Evolutionary conservation across 768 basidiomycete species (phyloP).

Genomic region (Pisolithus marmoratus): DNA sequence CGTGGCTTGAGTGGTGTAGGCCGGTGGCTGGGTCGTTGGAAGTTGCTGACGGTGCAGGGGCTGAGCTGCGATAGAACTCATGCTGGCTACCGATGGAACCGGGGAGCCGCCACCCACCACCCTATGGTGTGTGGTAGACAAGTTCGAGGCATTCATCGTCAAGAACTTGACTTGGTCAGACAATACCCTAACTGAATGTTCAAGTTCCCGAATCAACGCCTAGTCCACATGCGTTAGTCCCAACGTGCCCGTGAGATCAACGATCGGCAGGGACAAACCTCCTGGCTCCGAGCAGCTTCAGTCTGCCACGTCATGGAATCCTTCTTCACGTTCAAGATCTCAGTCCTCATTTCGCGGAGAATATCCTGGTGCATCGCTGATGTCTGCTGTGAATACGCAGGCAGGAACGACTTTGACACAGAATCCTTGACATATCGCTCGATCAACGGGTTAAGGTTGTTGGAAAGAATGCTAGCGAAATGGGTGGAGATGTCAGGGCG

Average conservation of each 20-base stretch:
- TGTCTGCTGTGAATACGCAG: constrained; percentile 71
- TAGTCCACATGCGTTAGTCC: constrained; percentile 41
- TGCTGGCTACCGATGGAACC: constrained; percentile 16
- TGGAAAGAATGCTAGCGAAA: constrained; percentile 68
- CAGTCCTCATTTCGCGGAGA: constrained; percentile 64
- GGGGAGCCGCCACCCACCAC: constrained; percentile 29
- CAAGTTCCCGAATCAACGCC: constrained; percentile 75
- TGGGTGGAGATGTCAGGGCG: constrained; percentile 74
- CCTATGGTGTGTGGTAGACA: constrained; percentile 31
- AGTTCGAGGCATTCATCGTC: constrained; percentile 45
- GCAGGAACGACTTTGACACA: constrained; percentile 66
- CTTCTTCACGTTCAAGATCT: constrained; percentile 72
- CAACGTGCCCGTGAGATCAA: constrained; percentile 1
- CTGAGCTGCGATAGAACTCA: constrained; percentile 32
- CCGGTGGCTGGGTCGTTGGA: constrained; percentile 30
- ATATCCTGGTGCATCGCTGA: constrained; percentile 75
- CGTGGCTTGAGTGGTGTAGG: constrained; percentile 26
- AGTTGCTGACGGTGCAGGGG: constrained; percentile 33
- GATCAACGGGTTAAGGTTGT: constrained; percentile 67
- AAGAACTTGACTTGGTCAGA: constrained; percentile 82
- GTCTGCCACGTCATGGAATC: constrained; percentile 80
- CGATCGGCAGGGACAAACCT: constrained; percentile 42
- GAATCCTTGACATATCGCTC: constrained; percentile 80
- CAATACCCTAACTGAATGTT: constrained; percentile 67
- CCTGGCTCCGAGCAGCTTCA: constrained; percentile 70